These are phyloP conservation scores for Boletus speciosus DNA, from an alignment of 768 basidiomycete genomes.

Conservation along the genomic window DNA sequence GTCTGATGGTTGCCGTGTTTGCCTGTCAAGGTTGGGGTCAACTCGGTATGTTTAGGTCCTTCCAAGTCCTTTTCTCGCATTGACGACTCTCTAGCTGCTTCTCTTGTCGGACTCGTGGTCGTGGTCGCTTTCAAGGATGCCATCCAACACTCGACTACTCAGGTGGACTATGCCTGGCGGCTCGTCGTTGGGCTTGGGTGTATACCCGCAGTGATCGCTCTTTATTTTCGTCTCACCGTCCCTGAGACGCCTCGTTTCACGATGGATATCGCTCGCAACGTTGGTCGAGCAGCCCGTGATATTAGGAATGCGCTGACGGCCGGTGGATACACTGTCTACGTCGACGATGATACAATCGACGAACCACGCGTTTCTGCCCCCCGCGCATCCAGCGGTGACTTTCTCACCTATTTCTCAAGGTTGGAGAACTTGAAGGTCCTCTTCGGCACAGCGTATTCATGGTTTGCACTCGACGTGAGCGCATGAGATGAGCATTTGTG, in stretches of 20 bases:
- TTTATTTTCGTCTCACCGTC: constrained; percentile 88
- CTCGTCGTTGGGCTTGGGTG: constrained; percentile 82
- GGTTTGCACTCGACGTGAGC: constrained; percentile 83
- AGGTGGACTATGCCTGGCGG: constrained; percentile 76
- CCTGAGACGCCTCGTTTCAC: constrained; percentile 89
- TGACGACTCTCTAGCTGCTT: constrained; percentile 43
- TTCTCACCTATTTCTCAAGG: constrained; percentile 58
- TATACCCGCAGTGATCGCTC: constrained; percentile 69
- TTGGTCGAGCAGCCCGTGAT: constrained; percentile 66
- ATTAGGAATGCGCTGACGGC: constrained; percentile 59
- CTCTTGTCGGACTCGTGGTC: constrained; percentile 59
- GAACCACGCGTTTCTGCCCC: constrained; percentile 57
- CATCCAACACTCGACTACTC: constrained; percentile 31
- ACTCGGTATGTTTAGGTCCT: constrained; percentile 44
- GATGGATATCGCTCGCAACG: constrained; percentile 81
- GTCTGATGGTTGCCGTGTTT: constrained; percentile 86
- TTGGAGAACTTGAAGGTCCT: constrained; percentile 76
- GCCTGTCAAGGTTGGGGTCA: constrained; percentile 86
- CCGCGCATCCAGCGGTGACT: constrained; percentile 64
- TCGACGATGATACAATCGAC: constrained; percentile 47
- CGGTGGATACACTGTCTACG: constrained; percentile 41
- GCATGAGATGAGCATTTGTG: constrained; percentile 24
- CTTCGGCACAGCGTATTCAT: constrained; percentile 71
- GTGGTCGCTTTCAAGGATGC: constrained; percentile 60
- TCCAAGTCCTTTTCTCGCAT: background rate